These are phyloP conservation scores for Curvularia spicifera DNA, from an alignment of 2,329 filamentous ascomycete genomes.

Conservation along the genomic window DNA sequence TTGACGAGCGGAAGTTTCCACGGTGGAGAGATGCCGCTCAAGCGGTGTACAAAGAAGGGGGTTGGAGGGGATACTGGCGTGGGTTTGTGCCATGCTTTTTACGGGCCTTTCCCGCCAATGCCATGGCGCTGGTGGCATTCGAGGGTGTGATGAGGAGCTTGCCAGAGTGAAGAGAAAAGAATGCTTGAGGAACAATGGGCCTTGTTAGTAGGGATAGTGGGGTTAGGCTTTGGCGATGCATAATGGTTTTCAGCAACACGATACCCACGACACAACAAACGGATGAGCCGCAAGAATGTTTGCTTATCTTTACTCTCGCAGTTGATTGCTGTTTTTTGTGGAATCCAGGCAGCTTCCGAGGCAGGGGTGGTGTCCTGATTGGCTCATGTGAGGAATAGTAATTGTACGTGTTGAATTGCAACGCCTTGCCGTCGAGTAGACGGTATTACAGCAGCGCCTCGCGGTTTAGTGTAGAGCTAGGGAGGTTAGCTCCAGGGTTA, in stretches of 20 bases:
- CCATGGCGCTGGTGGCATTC: constrained; percentile 90
- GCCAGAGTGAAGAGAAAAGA: constrained; percentile 32
- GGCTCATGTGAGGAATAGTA: neutral
- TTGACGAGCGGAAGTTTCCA: constrained; percentile 71
- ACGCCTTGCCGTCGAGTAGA: neutral
- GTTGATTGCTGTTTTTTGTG: too few species aligned
- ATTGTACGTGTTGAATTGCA: neutral
- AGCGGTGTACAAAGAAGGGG: constrained; percentile 77
- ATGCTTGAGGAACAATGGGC: neutral
- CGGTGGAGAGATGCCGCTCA: constrained; percentile 81
- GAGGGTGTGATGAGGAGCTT: constrained; percentile 80
- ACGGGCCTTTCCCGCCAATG: constrained; percentile 93
- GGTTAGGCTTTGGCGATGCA: neutral
- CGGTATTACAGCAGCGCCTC: neutral
- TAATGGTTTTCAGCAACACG: neutral
- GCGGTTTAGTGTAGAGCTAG: neutral
- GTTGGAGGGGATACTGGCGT: constrained; percentile 83
- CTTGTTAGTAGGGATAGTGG: neutral
- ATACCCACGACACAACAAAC: neutral
- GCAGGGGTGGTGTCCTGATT: neutral
- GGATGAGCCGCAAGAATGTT: neutral
- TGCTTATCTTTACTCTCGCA: neutral
- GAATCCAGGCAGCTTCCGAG: neutral
- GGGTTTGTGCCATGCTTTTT: constrained; percentile 94
- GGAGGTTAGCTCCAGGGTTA: constrained; percentile 4